These are phyloP conservation scores for Alternaria panax DNA, from an alignment of 2,329 filamentous ascomycete genomes.

Conservation along the genomic window DNA sequence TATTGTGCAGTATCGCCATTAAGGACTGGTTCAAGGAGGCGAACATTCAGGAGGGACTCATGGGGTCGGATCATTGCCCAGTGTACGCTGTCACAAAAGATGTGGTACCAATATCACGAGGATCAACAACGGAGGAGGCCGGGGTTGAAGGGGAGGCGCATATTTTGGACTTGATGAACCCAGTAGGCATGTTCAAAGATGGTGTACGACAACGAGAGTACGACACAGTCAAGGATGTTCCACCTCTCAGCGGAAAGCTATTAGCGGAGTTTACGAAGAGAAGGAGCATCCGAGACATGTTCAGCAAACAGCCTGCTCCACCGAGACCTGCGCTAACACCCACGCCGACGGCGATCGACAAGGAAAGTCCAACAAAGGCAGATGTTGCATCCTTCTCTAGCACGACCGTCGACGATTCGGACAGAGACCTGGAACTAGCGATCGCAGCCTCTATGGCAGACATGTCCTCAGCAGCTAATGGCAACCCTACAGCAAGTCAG, in stretches of 20 bases:
- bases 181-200: slow-evolving; percentile 71
- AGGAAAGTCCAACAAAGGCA: slow-evolving; percentile 3
- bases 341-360: neutral
- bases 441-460: slow-evolving; percentile 11
- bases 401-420: slow-evolving; percentile 7
- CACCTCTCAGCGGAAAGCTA: slow-evolving; percentile 79
- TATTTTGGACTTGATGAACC: slow-evolving; percentile 79
- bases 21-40: slow-evolving; percentile 79
- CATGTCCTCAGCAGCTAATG: slow-evolving; percentile 9
- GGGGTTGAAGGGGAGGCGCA: slow-evolving; percentile 58
- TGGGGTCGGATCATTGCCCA: slow-evolving; percentile 96
- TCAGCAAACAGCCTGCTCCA: slow-evolving; percentile 57
- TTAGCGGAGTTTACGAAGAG: slow-evolving; percentile 89
- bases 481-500: slow-evolving; percentile 2
- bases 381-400: neutral
- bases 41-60: slow-evolving; percentile 90
- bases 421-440: slow-evolving; percentile 20
- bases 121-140: slow-evolving; percentile 4
- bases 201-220: slow-evolving; percentile 73
- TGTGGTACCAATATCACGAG: slow-evolving; percentile 56
- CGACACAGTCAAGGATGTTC: slow-evolving; percentile 66
- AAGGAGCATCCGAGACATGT: slow-evolving; percentile 92
- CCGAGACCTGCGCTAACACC: slow-evolving; percentile 13
- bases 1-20: slow-evolving; percentile 82
- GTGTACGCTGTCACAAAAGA: slow-evolving; percentile 81